Conservation (phyloP, 768 basidiomycete genomes). For the Mycena olivaceomarginata region DNA sequence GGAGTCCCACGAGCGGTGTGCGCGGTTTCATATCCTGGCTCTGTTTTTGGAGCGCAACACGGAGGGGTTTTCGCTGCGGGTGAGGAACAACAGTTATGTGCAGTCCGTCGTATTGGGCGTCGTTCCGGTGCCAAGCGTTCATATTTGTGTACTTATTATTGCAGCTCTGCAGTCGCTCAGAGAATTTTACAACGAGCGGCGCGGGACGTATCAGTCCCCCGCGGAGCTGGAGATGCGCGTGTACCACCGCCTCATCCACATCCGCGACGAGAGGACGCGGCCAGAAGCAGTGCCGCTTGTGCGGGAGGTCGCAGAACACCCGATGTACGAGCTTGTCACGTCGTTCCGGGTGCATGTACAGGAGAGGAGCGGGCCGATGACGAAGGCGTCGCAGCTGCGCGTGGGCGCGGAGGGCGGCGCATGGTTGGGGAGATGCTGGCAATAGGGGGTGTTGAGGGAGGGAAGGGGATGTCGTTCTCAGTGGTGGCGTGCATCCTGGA, state of each 20-base stretch:
- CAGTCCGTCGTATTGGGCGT: slow-evolving; percentile 69
- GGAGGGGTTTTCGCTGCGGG: slow-evolving; percentile 74
- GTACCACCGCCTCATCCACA: slow-evolving; percentile 94
- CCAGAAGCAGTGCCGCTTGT: slow-evolving; percentile 80
- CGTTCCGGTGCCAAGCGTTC: not conserved
- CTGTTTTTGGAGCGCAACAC: slow-evolving; percentile 80
- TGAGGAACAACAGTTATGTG: slow-evolving; percentile 95
- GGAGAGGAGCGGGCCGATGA: slow-evolving; percentile 83
- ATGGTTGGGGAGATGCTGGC: slow-evolving; percentile 82
- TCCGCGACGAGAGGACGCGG: slow-evolving; percentile 88
- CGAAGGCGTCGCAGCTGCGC: slow-evolving; percentile 76
- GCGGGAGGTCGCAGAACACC: slow-evolving; percentile 76
- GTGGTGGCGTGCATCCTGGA: slow-evolving; percentile 94
- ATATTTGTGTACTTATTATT: not conserved
- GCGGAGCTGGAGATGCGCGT: slow-evolving; percentile 97
- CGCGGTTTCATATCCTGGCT: slow-evolving; percentile 93
- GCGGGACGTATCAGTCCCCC: slow-evolving; percentile 78
- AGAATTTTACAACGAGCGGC: slow-evolving; percentile 94
- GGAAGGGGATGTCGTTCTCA: slow-evolving; percentile 82
- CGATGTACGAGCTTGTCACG: slow-evolving; percentile 89
- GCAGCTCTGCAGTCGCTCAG: slow-evolving; percentile 93
- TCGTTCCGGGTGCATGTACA: slow-evolving; percentile 91
- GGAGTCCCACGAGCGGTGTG: slow-evolving; percentile 95
- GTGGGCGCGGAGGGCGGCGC: slow-evolving; percentile 79
- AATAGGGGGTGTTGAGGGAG: slow-evolving; percentile 76